Percentiles rank a stretch among this genome's conserved stretches.
These are phyloP conservation scores for Sistotremastrum suecicum DNA, from an alignment of 768 basidiomycete genomes.

Conservation along the genomic window DNA sequence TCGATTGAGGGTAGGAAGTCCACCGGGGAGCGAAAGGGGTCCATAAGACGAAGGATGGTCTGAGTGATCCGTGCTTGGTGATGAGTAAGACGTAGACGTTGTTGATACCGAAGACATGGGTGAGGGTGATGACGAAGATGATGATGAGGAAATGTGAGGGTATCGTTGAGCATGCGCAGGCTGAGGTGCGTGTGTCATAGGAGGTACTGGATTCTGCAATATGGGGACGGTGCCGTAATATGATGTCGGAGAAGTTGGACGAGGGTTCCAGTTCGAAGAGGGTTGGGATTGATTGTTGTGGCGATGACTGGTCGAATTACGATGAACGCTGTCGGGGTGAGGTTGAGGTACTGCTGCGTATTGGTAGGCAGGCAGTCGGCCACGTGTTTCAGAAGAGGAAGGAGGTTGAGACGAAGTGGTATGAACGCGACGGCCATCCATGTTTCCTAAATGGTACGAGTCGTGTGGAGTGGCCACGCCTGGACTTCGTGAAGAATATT, in stretches of 20 bases:
- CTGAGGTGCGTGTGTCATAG: no score
- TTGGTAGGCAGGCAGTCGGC: no score
- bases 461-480: slow-evolving; percentile 1
- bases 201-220: no score
- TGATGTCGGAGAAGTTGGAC: no score
- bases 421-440: neutral
- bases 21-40: slow-evolving; percentile 9
- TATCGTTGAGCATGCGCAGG: no score
- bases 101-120: neutral
- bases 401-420: slow-evolving; percentile 3
- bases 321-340: no score
- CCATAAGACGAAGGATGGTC: slow-evolving; percentile 13
- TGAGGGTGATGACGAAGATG: slow-evolving; percentile 2
- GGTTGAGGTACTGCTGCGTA: no score
- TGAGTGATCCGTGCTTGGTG: slow-evolving; percentile 8
- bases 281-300: no score
- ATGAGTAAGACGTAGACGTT: slow-evolving; percentile 7
- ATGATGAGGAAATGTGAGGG: neutral
- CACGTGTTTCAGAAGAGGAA: no score
- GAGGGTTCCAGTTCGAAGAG: no score
- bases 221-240: no score
- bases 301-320: no score
- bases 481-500: slow-evolving; percentile 3
- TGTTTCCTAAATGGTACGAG: slow-evolving; percentile 7
- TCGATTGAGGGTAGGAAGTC: slow-evolving; percentile 2